Percentiles rank a stretch among this genome's conserved stretches.
phyloP scores from a whole-genome alignment of 768 basidiomycete genomes.

The Phaeotremella skinneri region DNA sequence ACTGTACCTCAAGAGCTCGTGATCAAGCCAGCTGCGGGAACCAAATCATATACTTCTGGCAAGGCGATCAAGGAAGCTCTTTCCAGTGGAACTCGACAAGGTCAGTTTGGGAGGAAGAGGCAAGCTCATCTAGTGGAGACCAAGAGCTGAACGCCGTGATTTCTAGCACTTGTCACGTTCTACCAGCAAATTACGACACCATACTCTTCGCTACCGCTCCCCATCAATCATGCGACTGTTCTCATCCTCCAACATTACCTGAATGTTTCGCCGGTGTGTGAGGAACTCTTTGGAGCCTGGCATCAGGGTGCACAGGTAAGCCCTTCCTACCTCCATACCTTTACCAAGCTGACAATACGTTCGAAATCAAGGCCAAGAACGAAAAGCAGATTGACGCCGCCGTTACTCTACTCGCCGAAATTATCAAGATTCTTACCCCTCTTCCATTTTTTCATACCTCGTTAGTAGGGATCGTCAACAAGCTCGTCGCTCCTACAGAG shows the following conservation, averaged over 20 bases:
- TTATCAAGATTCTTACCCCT: constrained; percentile 41
- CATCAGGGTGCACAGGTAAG: constrained; percentile 29
- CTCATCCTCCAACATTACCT: constrained; percentile 49
- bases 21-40: constrained; percentile 27
- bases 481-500: constrained; percentile 33
- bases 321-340: not conserved
- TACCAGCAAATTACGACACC: constrained; percentile 45
- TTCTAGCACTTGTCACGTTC: constrained; percentile 42
- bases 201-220: constrained; percentile 38
- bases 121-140: not conserved
- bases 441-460: constrained; percentile 47
- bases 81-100: constrained; percentile 31
- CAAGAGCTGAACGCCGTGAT: not conserved
- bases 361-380: constrained; percentile 25
- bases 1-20: not conserved
- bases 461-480: constrained; percentile 39
- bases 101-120: constrained; percentile 29
- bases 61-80: constrained; percentile 43
- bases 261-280: constrained; percentile 39
- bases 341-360: not conserved
- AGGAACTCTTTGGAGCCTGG: constrained; percentile 48
- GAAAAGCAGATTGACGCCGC: constrained; percentile 32
- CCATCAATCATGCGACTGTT: constrained; percentile 43
- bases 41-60: constrained; percentile 37
- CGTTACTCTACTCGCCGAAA: constrained; percentile 36